A percentile compares a stretch with the other conserved stretches of the same genome.
phyloP scores from a whole-genome alignment of 495 filamentous ascomycete species.

The Patellaria atrata region DNA sequence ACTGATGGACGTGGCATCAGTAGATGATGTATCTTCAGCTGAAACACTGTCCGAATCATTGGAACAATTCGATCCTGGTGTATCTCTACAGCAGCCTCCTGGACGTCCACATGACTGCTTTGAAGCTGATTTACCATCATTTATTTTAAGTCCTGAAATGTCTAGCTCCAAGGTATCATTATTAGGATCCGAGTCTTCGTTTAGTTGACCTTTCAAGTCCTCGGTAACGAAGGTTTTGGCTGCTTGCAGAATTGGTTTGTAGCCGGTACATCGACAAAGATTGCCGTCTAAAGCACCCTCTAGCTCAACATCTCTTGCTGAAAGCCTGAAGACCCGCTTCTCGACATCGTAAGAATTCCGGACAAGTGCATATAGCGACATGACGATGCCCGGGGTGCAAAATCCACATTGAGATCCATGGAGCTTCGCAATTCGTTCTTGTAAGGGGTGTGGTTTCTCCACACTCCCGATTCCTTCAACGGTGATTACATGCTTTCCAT shows the following conservation, averaged over 20 bases:
- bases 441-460: slow-evolving; percentile 28
- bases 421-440: slow-evolving; percentile 30
- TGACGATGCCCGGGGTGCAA: slow-evolving; percentile 31
- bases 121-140: slow-evolving; percentile 3
- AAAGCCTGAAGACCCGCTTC: slow-evolving; percentile 22
- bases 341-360: slow-evolving; percentile 27
- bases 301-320: slow-evolving; percentile 18
- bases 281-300: slow-evolving; percentile 31
- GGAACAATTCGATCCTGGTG: slow-evolving; percentile 8
- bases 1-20: slow-evolving; percentile 4
- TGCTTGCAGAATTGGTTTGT: slow-evolving; percentile 30
- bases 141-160: slow-evolving; percentile 7
- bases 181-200: slow-evolving; percentile 5
- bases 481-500: slow-evolving; percentile 32
- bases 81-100: slow-evolving; percentile 29
- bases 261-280: slow-evolving; percentile 31
- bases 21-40: slow-evolving; percentile 6
- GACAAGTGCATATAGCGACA: slow-evolving; percentile 30
- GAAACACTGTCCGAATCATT: slow-evolving; percentile 13
- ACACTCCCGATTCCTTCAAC: slow-evolving; percentile 29
- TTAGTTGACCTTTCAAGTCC: slow-evolving; percentile 28
- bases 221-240: slow-evolving; percentile 38
- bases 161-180: slow-evolving; percentile 2
- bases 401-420: slow-evolving; percentile 28
- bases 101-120: slow-evolving; percentile 25